phyloP scores from a whole-genome alignment of 768 basidiomycete genomes.

The Suillus cothurnatus region DNA sequence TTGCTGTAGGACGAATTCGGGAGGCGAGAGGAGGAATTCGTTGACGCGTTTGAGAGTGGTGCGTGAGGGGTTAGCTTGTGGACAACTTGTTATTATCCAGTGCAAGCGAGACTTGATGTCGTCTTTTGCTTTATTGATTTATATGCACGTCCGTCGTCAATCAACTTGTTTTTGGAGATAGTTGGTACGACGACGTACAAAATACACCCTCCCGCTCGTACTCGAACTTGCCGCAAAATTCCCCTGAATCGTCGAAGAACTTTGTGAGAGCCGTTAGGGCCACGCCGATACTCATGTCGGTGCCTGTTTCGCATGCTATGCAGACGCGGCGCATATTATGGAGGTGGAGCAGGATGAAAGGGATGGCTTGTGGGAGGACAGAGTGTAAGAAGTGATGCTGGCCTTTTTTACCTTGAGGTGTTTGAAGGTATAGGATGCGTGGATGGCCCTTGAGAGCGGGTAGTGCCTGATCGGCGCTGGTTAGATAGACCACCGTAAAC shows the following conservation, averaged over 20 bases:
- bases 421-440: conserved; percentile 26
- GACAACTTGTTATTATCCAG: conserved; percentile 79
- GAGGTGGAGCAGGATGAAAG: conserved; percentile 48
- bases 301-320: conserved; percentile 57
- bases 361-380: conserved; percentile 50
- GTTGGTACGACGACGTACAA: conserved; percentile 22
- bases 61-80: conserved; percentile 81
- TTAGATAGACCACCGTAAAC: conserved; percentile 23
- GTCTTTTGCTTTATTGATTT: conserved; percentile 47
- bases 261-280: conserved; percentile 57
- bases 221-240: conserved; percentile 15
- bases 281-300: conserved; percentile 66
- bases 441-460: conserved; percentile 3
- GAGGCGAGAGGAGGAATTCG: conserved; percentile 61
- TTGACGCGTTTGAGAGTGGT: conserved; percentile 80
- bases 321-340: conserved; percentile 40
- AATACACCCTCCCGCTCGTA: conserved; percentile 11
- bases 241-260: conserved; percentile 60
- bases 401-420: conserved; percentile 53
- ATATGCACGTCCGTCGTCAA: neutral
- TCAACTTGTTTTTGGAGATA: neutral
- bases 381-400: conserved; percentile 49
- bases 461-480: neutral
- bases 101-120: conserved; percentile 75
- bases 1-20: neutral